Conservation (phyloP, 768 basidiomycete species). For the Paxillus ammoniavirescens region DNA sequence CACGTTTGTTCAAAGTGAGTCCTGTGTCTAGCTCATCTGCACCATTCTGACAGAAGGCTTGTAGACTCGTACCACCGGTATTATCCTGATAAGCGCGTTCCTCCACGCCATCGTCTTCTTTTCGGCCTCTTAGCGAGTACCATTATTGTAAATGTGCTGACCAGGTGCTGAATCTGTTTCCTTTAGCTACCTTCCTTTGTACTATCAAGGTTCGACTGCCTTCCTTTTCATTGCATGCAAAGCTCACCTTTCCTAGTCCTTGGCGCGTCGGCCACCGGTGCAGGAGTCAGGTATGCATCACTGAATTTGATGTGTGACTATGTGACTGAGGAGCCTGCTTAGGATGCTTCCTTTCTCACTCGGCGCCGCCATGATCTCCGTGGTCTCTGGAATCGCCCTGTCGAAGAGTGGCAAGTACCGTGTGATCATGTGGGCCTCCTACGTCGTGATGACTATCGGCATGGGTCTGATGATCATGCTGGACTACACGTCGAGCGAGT, state of each 20-base stretch:
- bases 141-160: neutral
- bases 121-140: constrained; percentile 32
- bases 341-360: constrained; percentile 79
- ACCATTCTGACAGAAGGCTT: neutral
- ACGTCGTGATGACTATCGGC: too few species aligned
- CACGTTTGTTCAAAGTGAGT: too few species aligned
- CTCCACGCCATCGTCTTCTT: constrained; percentile 64
- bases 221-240: too few species aligned
- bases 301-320: too few species aligned
- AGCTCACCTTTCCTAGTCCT: too few species aligned
- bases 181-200: too few species aligned
- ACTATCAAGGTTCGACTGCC: too few species aligned
- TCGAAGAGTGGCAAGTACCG: constrained; percentile 49
- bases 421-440: constrained; percentile 57
- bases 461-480: too few species aligned
- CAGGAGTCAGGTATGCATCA: too few species aligned
- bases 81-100: constrained; percentile 37
- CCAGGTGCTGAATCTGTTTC: neutral
- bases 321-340: neutral
- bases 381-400: constrained; percentile 39
- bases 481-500: too few species aligned
- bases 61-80: constrained; percentile 68
- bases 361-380: constrained; percentile 52
- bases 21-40: too few species aligned
- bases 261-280: too few species aligned